Evolutionary conservation across 2,329 filamentous ascomycete genomes (phyloP).

Genomic region (Hymenoscyphus infarciens): DNA sequence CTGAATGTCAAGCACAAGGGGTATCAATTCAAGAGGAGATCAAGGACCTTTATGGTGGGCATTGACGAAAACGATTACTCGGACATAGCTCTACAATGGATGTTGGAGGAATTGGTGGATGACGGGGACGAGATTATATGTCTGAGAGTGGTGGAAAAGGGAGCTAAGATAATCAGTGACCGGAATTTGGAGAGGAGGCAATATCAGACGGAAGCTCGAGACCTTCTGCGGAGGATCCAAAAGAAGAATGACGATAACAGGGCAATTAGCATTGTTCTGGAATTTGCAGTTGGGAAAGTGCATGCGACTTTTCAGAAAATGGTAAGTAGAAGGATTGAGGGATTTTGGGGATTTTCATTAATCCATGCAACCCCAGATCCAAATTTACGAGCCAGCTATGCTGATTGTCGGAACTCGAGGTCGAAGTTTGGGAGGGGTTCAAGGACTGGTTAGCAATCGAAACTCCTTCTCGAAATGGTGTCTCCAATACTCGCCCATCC

Average conservation of each 20-base stretch:
- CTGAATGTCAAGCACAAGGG: slow-evolving; percentile 70
- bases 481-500: slow-evolving; percentile 69
- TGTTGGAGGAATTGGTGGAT: slow-evolving; percentile 72
- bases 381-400: slow-evolving; percentile 69
- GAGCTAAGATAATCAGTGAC: slow-evolving; percentile 61
- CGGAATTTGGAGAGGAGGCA: slow-evolving; percentile 54
- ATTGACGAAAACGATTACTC: slow-evolving; percentile 74
- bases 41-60: slow-evolving; percentile 68
- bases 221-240: slow-evolving; percentile 62
- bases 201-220: slow-evolving; percentile 62
- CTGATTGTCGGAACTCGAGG: slow-evolving; percentile 69
- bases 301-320: slow-evolving; percentile 71
- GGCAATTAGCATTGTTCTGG: slow-evolving; percentile 67
- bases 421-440: slow-evolving; percentile 64
- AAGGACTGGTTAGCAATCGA: slow-evolving; percentile 60
- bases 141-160: slow-evolving; percentile 67
- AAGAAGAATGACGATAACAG: slow-evolving; percentile 67
- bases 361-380: slow-evolving; percentile 48
- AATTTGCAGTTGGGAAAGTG: slow-evolving; percentile 68
- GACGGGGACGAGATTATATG: slow-evolving; percentile 75
- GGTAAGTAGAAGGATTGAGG: slow-evolving; percentile 44
- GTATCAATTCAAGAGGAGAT: slow-evolving; percentile 64
- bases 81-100: slow-evolving; percentile 70
- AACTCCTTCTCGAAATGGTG: slow-evolving; percentile 70
- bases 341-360: slow-evolving; percentile 9